A percentile compares a stretch with the other conserved stretches of the same genome.
Evolutionary conservation across 2,329 filamentous ascomycete species (phyloP).

Genomic region (Cercospora brassicicola): DNA sequence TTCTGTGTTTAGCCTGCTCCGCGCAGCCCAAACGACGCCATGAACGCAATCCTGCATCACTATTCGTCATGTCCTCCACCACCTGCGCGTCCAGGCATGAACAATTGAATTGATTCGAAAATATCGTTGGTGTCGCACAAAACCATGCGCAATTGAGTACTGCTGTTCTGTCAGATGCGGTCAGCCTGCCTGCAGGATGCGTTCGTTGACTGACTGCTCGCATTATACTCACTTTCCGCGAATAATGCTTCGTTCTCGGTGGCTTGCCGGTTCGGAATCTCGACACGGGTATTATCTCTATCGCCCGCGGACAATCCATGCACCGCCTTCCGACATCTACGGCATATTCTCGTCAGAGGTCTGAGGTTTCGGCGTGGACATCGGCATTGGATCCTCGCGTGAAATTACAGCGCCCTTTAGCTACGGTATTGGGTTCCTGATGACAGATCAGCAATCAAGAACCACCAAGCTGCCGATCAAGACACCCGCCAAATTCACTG

Average conservation of each 20-base stretch:
- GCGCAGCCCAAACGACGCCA: not conserved
- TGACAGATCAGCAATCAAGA: not conserved
- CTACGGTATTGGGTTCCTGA: not conserved
- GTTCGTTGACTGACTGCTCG: not conserved
- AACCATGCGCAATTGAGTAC: not conserved
- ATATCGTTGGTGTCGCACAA: conserved; percentile 3
- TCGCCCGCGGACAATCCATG: not conserved
- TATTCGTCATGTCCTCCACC: not conserved
- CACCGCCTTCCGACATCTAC: not conserved
- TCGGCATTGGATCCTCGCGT: not conserved
- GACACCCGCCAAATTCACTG: not conserved
- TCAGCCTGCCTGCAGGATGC: not conserved
- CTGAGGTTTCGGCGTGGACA: not conserved
- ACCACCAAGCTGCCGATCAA: not conserved
- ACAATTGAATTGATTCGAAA: not conserved
- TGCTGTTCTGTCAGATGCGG: not conserved
- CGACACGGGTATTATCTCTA: not conserved
- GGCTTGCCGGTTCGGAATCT: not conserved
- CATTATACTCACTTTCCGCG: not conserved
- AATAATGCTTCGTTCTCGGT: not conserved
- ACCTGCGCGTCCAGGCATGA: not conserved
- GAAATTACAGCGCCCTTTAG: not conserved
- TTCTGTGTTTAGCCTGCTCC: not conserved
- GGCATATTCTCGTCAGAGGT: not conserved
- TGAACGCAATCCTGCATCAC: not conserved